These are phyloP conservation scores for Flammula alnicola DNA, from an alignment of 1,284 basidiomycete genomes.

Conservation along the genomic window DNA sequence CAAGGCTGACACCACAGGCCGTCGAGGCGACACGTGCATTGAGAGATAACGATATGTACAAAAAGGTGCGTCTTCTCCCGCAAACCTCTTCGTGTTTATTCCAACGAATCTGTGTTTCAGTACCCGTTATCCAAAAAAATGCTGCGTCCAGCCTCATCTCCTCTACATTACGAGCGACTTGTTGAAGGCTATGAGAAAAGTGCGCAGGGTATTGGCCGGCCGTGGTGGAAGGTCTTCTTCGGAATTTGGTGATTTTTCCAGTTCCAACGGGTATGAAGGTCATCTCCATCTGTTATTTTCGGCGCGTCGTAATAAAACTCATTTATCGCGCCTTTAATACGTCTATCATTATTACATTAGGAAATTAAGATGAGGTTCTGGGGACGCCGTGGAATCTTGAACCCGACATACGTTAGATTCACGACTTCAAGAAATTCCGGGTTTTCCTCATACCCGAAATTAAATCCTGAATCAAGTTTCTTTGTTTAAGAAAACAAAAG, in stretches of 20 bases:
- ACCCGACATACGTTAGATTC: too few species aligned
- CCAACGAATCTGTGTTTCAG: conserved; percentile 45
- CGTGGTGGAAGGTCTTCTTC: conserved; percentile 83
- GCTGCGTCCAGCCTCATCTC: conserved; percentile 68
- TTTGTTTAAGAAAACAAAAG: too few species aligned
- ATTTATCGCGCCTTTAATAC: too few species aligned
- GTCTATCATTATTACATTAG: too few species aligned
- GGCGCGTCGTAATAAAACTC: too few species aligned
- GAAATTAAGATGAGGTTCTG: too few species aligned
- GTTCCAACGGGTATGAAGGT: too few species aligned
- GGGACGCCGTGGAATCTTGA: too few species aligned
- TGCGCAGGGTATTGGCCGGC: conserved; percentile 70
- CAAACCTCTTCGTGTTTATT: conserved; percentile 15
- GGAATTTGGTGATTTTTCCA: conserved; percentile 71
- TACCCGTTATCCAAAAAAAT: conserved; percentile 66
- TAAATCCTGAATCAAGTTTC: too few species aligned
- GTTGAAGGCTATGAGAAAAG: conserved; percentile 75
- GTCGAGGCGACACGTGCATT: conserved; percentile 62
- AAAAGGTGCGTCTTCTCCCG: conserved; percentile 48
- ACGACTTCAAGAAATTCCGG: too few species aligned
- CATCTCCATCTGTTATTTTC: too few species aligned
- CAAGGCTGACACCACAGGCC: conserved; percentile 61
- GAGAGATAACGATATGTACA: conserved; percentile 54
- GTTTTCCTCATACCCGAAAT: too few species aligned
- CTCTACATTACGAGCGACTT: conserved; percentile 71